These are phyloP conservation scores for Apostasia shenzhenica DNA, from an alignment of 106 monocot species.

Conservation along the genomic window DNA sequence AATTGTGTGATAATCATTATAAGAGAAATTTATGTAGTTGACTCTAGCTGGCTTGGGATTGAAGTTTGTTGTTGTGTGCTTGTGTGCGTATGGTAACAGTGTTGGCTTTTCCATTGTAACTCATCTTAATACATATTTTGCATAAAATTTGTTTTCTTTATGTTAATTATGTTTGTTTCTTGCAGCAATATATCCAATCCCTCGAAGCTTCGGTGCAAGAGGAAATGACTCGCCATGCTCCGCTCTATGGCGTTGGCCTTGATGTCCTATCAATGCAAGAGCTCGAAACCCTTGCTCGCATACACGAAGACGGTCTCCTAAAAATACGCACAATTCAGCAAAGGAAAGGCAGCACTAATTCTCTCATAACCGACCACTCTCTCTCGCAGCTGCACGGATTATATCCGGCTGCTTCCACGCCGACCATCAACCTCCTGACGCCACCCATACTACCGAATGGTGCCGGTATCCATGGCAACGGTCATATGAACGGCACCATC, in stretches of 20 bases:
- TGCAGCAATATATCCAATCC: conserved; percentile 82
- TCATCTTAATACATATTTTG: too few species aligned
- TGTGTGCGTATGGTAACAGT: too few species aligned
- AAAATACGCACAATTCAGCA: conserved; percentile 62
- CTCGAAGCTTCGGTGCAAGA: conserved; percentile 76
- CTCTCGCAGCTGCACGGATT: conserved; percentile 44
- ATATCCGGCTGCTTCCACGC: conserved; percentile 30
- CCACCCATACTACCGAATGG: conserved; percentile 41
- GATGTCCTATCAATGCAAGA: conserved; percentile 66
- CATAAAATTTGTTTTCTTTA: not conserved
- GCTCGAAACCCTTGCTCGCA: conserved; percentile 66
- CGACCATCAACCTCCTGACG: conserved; percentile 35
- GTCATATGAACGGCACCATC: conserved; percentile 35
- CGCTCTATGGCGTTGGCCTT: conserved; percentile 77
- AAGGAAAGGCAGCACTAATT: conserved; percentile 25
- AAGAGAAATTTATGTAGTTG: too few species aligned
- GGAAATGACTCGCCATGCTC: conserved; percentile 89
- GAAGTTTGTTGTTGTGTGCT: too few species aligned
- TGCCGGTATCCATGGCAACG: conserved; percentile 42
- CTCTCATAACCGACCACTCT: conserved; percentile 25
- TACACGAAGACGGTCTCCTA: conserved; percentile 74
- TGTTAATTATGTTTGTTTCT: conserved; percentile 1
- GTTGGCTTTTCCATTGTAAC: too few species aligned
- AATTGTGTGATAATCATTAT: too few species aligned
- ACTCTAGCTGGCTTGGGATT: too few species aligned